phyloP scores from a whole-genome alignment of 805 yeast genomes.

The Isabelozyma pseudorhagii region DNA sequence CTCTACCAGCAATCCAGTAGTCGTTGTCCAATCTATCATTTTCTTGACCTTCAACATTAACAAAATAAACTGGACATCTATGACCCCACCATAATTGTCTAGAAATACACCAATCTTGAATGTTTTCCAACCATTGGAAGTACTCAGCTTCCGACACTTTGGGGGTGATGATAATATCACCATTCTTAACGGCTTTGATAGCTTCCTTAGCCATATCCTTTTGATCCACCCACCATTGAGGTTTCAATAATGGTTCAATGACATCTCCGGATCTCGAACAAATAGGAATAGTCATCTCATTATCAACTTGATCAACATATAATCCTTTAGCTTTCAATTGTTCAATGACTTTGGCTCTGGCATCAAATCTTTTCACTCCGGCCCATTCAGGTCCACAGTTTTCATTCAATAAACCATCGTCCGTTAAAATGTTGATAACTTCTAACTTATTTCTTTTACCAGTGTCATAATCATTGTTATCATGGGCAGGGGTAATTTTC shows the following conservation, averaged over 20 bases:
- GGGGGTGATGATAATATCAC: conserved; percentile 80
- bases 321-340: conserved; percentile 71
- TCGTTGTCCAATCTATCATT: conserved; percentile 60
- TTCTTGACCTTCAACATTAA: conserved; percentile 72
- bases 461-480: conserved; percentile 91
- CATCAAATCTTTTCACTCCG: conserved; percentile 93
- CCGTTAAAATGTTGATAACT: conserved; percentile 85
- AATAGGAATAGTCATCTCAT: conserved; percentile 91
- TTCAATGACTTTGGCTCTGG: conserved; percentile 81
- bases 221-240: conserved; percentile 99
- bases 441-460: conserved; percentile 93
- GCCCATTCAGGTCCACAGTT: conserved; percentile 85
- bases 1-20: conserved; percentile 91
- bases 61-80: conserved; percentile 94
- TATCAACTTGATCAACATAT: conserved; percentile 81
- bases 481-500: conserved; percentile 98
- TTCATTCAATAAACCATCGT: conserved; percentile 86
- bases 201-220: conserved; percentile 85
- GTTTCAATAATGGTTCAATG: conserved; percentile 94
- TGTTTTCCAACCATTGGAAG: conserved; percentile 91
- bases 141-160: conserved; percentile 89
- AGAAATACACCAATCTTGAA: conserved; percentile 99
- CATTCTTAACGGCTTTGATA: conserved; percentile 77
- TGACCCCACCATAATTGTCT: conserved; percentile 95
- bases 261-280: conserved; percentile 97